Percentiles rank a stretch among this genome's conserved stretches.
Conservation (phyloP, 768 basidiomycete genomes). For the Clitopilus passeckerianus region DNA sequence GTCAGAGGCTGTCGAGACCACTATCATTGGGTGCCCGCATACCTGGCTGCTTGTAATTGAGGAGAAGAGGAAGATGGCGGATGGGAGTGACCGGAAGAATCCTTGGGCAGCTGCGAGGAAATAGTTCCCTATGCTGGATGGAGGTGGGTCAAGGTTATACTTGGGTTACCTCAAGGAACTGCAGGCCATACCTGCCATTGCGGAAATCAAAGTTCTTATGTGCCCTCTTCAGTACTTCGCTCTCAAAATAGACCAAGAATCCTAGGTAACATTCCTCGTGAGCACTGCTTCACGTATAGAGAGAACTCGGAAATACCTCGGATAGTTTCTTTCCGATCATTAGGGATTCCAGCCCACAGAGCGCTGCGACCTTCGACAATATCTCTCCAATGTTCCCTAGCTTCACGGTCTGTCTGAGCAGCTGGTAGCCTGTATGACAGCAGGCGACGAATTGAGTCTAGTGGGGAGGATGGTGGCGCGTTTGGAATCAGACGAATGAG, state of each 20-base stretch:
- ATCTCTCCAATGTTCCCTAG: conserved; percentile 87
- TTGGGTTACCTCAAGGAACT: background rate
- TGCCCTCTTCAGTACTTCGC: conserved; percentile 79
- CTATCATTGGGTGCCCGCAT: background rate
- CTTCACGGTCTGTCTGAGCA: conserved; percentile 62
- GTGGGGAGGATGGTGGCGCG: conserved; percentile 50
- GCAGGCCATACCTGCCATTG: conserved; percentile 68
- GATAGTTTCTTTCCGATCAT: conserved; percentile 88
- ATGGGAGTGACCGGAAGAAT: conserved; percentile 90
- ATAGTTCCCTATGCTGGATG: conserved; percentile 77
- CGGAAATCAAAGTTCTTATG: conserved; percentile 94
- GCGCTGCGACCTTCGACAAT: conserved; percentile 83
- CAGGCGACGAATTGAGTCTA: conserved; percentile 71
- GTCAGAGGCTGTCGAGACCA: conserved; percentile 17
- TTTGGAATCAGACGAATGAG: conserved; percentile 83
- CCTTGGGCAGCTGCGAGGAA: conserved; percentile 85
- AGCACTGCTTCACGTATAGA: background rate
- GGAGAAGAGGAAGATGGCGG: conserved; percentile 91
- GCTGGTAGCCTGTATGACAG: conserved; percentile 78
- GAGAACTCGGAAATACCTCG: conserved; percentile 51
- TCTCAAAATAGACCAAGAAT: conserved; percentile 91
- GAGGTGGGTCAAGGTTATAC: background rate
- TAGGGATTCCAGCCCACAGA: conserved; percentile 84
- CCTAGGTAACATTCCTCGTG: conserved; percentile 36
- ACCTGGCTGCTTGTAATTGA: conserved; percentile 82